Conservation (phyloP, 176 grass and related monocot species). For the Themeda triandra region DNA sequence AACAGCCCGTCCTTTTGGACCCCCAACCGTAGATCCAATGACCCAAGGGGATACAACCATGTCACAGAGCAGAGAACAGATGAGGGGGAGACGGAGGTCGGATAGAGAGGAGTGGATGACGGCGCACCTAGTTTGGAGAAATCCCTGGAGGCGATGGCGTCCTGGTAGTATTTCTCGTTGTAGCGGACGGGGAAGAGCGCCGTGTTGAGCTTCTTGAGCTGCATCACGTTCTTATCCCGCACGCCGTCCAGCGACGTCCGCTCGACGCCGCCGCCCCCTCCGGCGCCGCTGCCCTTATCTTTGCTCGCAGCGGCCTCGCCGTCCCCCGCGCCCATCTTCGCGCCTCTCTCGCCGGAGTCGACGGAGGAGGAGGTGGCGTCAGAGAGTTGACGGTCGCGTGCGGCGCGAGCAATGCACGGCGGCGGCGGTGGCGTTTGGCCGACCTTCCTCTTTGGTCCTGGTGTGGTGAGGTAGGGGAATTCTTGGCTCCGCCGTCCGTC, state of each 20-base stretch:
- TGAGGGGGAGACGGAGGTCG: neutral
- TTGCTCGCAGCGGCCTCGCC: constrained; percentile 19
- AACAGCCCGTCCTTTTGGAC: neutral
- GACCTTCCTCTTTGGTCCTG: neutral
- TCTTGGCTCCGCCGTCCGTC: neutral
- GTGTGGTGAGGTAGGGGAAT: neutral
- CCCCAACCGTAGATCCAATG: constrained; percentile 28
- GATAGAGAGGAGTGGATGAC: neutral
- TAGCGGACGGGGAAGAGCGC: constrained; percentile 93
- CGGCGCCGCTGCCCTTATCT: constrained; percentile 31
- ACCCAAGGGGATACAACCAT: neutral
- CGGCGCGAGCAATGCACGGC: constrained; percentile 17
- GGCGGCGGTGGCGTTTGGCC: constrained; percentile 30
- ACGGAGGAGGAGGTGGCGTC: neutral
- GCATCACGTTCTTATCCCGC: constrained; percentile 97
- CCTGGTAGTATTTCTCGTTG: constrained; percentile 98
- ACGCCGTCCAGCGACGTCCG: constrained; percentile 78
- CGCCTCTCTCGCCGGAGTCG: neutral
- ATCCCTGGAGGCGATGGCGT: constrained; percentile 76
- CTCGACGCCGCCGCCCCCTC: constrained; percentile 16
- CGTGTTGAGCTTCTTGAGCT: constrained; percentile 97
- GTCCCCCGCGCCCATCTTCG: constrained; percentile 35
- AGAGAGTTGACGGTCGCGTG: constrained; percentile 3
- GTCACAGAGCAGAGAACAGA: neutral
- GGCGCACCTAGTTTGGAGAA: constrained; percentile 93